Evolutionary conservation across 441 rosid species (phyloP).

Genomic region (Adansonia grandidieri): DNA sequence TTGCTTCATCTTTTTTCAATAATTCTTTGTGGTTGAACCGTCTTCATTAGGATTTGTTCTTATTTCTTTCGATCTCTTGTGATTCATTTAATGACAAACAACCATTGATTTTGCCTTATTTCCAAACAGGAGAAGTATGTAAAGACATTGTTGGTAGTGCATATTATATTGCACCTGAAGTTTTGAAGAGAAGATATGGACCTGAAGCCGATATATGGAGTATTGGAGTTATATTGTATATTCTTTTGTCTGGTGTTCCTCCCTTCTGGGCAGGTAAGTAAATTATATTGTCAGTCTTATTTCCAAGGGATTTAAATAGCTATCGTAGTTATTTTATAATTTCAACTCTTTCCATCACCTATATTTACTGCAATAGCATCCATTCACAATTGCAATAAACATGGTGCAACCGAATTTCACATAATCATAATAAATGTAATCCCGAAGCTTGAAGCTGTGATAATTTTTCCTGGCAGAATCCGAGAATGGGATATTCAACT

Average conservation of each 20-base stretch:
- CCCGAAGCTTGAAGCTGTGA: background rate
- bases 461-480: constrained; percentile 49
- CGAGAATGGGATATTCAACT: constrained; percentile 77
- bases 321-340: no score
- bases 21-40: background rate
- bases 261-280: constrained; percentile 70
- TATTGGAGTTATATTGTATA: constrained; percentile 67
- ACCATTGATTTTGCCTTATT: background rate
- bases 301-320: background rate
- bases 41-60: background rate
- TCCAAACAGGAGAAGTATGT: constrained; percentile 54
- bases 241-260: constrained; percentile 70
- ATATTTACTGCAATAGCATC: no score
- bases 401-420: no score
- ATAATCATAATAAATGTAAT: background rate
- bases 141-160: constrained; percentile 77
- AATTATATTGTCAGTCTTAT: background rate
- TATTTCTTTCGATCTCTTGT: background rate
- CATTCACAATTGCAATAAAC: no score
- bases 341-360: no score
- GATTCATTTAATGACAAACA: background rate
- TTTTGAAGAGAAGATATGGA: constrained; percentile 64
- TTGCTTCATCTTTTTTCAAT: no score
- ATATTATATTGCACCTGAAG: constrained; percentile 74
- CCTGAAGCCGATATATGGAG: constrained; percentile 77